Evolutionary conservation across 1,284 basidiomycete genomes (phyloP), one percentile per base, ranked within the genome.

Genomic region (Cutaneotrichosporon mucoides): DNA sequence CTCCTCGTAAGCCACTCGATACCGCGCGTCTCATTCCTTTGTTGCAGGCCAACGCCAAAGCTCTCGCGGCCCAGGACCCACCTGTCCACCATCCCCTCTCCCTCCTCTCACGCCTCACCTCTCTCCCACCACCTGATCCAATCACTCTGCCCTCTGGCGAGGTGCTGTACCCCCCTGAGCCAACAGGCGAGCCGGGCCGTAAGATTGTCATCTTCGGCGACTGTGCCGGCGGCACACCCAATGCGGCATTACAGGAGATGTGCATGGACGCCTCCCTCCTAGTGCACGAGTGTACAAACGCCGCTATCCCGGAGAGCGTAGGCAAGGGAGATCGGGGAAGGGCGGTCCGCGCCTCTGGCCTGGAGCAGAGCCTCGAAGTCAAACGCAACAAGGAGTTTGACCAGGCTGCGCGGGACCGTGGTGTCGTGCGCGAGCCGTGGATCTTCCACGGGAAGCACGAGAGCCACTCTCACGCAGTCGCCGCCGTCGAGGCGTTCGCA

Each of bases 261-360:
- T 76, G 75, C 56, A 24, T 55, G 11, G 66, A 73, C 16, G 63
- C 75, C 4, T 76, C 73, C 57, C 55, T 78, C 40, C 64, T 79
- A 4, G 65, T 79, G 6, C 92, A 95, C 75, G 92, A 95, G 79
- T 86, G 88, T 16, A 93, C 90, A 3, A 92, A 94, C 73, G 86
- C 87, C 1, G 84, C 83, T 65, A 86, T 94, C 40, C 87, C 89
- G 6, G 69, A 71, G 7, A 59, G 65, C 10, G 75, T 79, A 37
- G 75, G 76, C 45, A 65, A 70, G 56, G 69, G 71, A 10, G 70
- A 73, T 54, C 70, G 71, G 60, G 73, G 69, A 12, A 57, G 69
- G 56, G 63, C 62, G 8, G 68, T 73, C 35, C 66, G 73, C 9
- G 67, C 68, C 3, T 62, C 61, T 7, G 71, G 69, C 13, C 51